A percentile compares a stretch with the other conserved stretches of the same genome.
Evolutionary conservation across 2,329 filamentous ascomycete species (phyloP).

Genomic region (Colletotrichum eleusines): DNA sequence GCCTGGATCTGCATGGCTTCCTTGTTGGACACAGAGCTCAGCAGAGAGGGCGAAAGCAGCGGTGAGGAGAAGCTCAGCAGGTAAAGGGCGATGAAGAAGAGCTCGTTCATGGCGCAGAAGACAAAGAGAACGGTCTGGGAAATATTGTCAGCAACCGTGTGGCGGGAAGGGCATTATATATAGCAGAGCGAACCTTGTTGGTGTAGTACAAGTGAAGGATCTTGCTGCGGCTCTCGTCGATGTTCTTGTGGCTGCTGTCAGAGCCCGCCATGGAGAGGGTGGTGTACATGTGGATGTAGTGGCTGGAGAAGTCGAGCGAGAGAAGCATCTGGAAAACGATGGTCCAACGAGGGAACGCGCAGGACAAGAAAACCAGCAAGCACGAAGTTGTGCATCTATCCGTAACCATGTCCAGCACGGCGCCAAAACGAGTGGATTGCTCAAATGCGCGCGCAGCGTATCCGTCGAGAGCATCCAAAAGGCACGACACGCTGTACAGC

Average conservation of each 20-base stretch:
- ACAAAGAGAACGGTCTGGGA: slow-evolving; percentile 87
- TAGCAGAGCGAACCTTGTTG: slow-evolving; percentile 76
- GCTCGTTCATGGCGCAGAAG: slow-evolving; percentile 90
- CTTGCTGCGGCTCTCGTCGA: slow-evolving; percentile 89
- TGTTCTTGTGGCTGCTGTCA: slow-evolving; percentile 89
- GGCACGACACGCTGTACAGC: slow-evolving; percentile 92
- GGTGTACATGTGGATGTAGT: slow-evolving; percentile 99
- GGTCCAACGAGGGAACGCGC: slow-evolving; percentile 93
- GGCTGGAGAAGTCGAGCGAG: slow-evolving; percentile 90
- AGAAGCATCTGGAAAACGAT: slow-evolving; percentile 96
- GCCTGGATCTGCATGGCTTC: slow-evolving; percentile 68
- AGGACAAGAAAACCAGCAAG: slow-evolving; percentile 92
- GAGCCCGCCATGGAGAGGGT: slow-evolving; percentile 88
- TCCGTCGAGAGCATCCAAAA: slow-evolving; percentile 95
- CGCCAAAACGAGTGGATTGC: slow-evolving; percentile 95
- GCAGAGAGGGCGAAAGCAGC: slow-evolving; percentile 86
- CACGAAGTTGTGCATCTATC: slow-evolving; percentile 97
- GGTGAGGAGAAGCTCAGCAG: slow-evolving; percentile 97
- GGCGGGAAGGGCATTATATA: not conserved
- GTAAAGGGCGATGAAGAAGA: slow-evolving; percentile 98
- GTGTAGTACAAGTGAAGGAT: slow-evolving; percentile 96
- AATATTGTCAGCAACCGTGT: slow-evolving; percentile 40
- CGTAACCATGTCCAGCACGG: slow-evolving; percentile 98
- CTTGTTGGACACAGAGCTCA: slow-evolving; percentile 68
- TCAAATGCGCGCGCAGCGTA: slow-evolving; percentile 84